These are phyloP conservation scores for Podaxis rugospora DNA, from an alignment of 768 basidiomycete species.

Conservation along the genomic window DNA sequence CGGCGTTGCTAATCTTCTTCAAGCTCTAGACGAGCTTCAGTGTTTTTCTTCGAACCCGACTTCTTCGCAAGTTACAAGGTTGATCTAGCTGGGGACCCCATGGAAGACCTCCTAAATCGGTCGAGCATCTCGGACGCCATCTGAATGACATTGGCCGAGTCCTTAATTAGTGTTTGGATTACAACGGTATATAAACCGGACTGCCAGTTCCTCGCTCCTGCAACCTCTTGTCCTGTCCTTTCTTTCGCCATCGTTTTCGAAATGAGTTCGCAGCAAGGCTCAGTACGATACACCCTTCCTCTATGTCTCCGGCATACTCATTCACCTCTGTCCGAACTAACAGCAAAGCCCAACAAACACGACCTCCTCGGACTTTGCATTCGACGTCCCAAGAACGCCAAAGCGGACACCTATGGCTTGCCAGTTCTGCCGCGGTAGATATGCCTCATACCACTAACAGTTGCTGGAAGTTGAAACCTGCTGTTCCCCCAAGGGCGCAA, in stretches of 20 bases:
- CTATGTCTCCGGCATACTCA: not conserved
- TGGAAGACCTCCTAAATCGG: conserved; percentile 8
- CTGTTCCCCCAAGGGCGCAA: conserved; percentile 1
- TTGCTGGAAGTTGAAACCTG: not conserved
- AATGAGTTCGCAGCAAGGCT: conserved; percentile 3
- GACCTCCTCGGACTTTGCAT: not conserved
- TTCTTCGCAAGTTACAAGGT: conserved; percentile 10
- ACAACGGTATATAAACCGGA: not conserved
- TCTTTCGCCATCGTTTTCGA: not conserved
- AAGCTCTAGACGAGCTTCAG: conserved; percentile 2
- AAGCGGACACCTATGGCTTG: conserved; percentile 67
- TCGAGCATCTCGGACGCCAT: not conserved
- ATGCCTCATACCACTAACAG: not conserved
- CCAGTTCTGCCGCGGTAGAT: conserved; percentile 63
- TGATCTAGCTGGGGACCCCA: not conserved
- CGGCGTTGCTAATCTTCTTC: conserved; percentile 7
- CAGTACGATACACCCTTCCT: not conserved
- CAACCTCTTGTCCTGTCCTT: not conserved
- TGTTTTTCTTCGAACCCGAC: conserved; percentile 3
- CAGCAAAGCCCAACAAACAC: not conserved
- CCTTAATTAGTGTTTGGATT: not conserved
- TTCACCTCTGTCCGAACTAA: not conserved
- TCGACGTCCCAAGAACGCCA: conserved; percentile 25
- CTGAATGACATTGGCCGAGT: not conserved
- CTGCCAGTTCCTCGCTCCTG: not conserved